Evolutionary conservation across 306 rosid genomes (phyloP).

Genomic region (Vicia villosa): DNA sequence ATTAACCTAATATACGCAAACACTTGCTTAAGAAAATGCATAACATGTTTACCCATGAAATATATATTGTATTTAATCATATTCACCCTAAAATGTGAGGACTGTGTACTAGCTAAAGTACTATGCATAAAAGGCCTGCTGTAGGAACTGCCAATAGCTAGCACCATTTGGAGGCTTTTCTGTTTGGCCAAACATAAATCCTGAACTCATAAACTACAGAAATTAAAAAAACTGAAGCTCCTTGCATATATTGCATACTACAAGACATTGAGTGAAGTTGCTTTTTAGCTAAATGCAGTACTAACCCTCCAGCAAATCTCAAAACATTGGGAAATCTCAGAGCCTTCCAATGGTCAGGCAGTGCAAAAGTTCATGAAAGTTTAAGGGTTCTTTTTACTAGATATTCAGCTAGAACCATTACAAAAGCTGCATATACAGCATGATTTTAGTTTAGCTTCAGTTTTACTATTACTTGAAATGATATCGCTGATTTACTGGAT

Average conservation of each 20-base stretch:
- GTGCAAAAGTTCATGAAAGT: neutral
- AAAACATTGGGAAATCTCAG: neutral
- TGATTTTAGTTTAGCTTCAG: neutral
- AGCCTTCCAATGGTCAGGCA: neutral
- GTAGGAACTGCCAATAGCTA: slow-evolving; percentile 7
- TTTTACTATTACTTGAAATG: slow-evolving; percentile 11
- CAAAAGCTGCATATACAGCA: neutral
- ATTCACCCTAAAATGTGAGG: slow-evolving; percentile 1
- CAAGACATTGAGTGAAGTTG: neutral
- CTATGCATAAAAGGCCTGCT: neutral
- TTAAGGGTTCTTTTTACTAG: neutral
- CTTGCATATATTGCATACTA: slow-evolving; percentile 7
- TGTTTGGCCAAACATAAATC: slow-evolving; percentile 19
- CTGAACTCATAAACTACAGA: neutral
- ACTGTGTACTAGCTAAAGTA: slow-evolving; percentile 7
- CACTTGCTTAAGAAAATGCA: slow-evolving; percentile 6
- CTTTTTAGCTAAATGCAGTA: slow-evolving; percentile 17
- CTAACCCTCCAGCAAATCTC: neutral
- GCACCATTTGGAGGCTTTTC: slow-evolving; percentile 2
- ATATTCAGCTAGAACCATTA: neutral
- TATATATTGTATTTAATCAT: slow-evolving; percentile 5
- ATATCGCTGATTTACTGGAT: neutral
- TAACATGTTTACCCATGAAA: slow-evolving; percentile 18
- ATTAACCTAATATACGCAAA: slow-evolving; percentile 11
- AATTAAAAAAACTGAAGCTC: slow-evolving; percentile 14